Conservation (phyloP, 176 grass and related monocot genomes). For the Triticum timopheevii region DNA sequence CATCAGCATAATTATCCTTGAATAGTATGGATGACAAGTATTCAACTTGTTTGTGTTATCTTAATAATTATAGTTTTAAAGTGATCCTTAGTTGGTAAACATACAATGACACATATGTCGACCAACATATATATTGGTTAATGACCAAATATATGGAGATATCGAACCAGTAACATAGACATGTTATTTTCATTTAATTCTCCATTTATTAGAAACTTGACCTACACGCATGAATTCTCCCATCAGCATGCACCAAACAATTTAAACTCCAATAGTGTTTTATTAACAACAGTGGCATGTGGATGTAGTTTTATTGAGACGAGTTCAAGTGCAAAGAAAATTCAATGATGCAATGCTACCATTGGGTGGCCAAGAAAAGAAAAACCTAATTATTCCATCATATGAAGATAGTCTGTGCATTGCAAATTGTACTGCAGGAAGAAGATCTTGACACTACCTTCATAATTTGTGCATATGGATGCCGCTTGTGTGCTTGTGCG, state of each 20-base stretch:
- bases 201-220: conserved; percentile 9
- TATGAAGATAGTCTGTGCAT: conserved; percentile 1
- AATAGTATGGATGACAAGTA: too few relatives aligned
- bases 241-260: conserved; percentile 6
- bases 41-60: too few relatives aligned
- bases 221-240: conserved; percentile 3
- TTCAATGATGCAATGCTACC: neutral
- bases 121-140: too few relatives aligned
- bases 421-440: conserved; percentile 2
- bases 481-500: conserved; percentile 68
- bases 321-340: neutral
- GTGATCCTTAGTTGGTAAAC: too few relatives aligned
- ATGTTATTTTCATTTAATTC: conserved; percentile 10
- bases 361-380: conserved; percentile 7
- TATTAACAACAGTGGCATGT: neutral
- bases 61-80: too few relatives aligned
- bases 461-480: conserved; percentile 96
- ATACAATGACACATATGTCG: too few relatives aligned
- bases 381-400: conserved; percentile 12
- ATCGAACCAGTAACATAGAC: too few relatives aligned
- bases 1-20: too few relatives aligned
- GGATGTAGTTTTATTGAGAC: neutral
- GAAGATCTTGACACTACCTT: conserved; percentile 51
- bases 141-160: too few relatives aligned
- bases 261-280: neutral